phyloP scores from a whole-genome alignment of 2,329 filamentous ascomycete genomes.

The Xylariaceae sp. region DNA sequence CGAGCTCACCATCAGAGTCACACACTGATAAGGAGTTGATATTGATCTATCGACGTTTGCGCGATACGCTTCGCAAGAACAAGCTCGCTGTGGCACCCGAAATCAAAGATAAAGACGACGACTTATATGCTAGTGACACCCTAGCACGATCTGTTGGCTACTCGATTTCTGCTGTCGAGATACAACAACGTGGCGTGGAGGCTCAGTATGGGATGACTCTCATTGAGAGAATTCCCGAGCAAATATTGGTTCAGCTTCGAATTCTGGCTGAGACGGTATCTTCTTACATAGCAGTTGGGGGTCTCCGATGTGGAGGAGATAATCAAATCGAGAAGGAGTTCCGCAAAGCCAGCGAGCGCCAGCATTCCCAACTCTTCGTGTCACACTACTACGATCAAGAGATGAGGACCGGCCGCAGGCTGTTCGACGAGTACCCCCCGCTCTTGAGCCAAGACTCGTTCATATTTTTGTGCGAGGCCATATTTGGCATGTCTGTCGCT shows the following conservation, averaged over 20 bases:
- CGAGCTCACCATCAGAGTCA: slow-evolving; percentile 38
- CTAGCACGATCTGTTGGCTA: slow-evolving; percentile 72
- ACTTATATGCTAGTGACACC: slow-evolving; percentile 59
- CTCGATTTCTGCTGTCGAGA: slow-evolving; percentile 87
- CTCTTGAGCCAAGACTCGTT: slow-evolving; percentile 74
- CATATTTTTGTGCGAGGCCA: slow-evolving; percentile 78
- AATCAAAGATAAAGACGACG: slow-evolving; percentile 41
- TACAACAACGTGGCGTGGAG: slow-evolving; percentile 84
- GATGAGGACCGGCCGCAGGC: slow-evolving; percentile 43
- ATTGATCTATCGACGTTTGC: slow-evolving; percentile 62
- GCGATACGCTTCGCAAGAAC: slow-evolving; percentile 61
- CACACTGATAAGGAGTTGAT: slow-evolving; percentile 57
- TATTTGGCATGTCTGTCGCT: slow-evolving; percentile 69
- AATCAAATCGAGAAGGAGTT: slow-evolving; percentile 70
- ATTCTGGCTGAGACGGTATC: slow-evolving; percentile 86
- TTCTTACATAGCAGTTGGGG: slow-evolving; percentile 80
- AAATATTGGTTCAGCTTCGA: slow-evolving; percentile 82
- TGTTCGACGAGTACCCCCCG: slow-evolving; percentile 54
- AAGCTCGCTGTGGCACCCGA: slow-evolving; percentile 42
- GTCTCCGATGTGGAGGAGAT: slow-evolving; percentile 61
- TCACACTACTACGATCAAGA: slow-evolving; percentile 53
- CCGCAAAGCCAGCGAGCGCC: slow-evolving; percentile 66
- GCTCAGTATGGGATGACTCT: slow-evolving; percentile 73
- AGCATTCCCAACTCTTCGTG: slow-evolving; percentile 76
- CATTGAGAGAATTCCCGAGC: slow-evolving; percentile 80